A percentile compares a stretch with the other conserved stretches of the same genome.
phyloP scores from a whole-genome alignment of 371 early-diverging fungal species.

The Mortierella sp. region DNA sequence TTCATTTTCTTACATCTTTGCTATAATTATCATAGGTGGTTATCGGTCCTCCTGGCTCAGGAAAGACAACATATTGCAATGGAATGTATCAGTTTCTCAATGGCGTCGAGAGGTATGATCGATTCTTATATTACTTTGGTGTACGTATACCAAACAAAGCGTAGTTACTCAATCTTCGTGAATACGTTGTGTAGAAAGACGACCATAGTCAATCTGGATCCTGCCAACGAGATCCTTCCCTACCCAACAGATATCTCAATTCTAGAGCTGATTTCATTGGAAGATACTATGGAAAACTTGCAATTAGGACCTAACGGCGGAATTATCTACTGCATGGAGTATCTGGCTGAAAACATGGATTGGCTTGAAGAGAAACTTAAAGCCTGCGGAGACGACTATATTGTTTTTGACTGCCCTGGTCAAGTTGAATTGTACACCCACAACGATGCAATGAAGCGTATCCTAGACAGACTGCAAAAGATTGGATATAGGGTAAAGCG shows the following conservation, averaged over 20 bases:
- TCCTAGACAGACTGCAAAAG: conserved; percentile 83
- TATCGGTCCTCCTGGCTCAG: conserved; percentile 98
- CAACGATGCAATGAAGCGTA: conserved; percentile 84
- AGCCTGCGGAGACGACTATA: conserved; percentile 82
- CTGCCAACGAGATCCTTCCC: conserved; percentile 93
- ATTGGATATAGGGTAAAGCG: conserved; percentile 76
- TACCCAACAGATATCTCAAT: conserved; percentile 94
- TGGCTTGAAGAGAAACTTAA: conserved; percentile 92
- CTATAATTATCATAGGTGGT: conserved; percentile 74
- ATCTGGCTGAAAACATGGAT: conserved; percentile 91
- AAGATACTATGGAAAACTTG: conserved; percentile 96
- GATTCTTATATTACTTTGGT: background rate
- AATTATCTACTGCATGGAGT: conserved; percentile 97
- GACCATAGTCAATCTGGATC: conserved; percentile 97
- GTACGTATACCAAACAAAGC: background rate
- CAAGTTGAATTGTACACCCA: conserved; percentile 99
- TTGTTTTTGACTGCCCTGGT: conserved; percentile 99
- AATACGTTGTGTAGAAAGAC: conserved; percentile 69
- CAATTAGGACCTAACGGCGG: conserved; percentile 99
- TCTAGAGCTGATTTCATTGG: conserved; percentile 92
- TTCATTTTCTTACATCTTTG: background rate
- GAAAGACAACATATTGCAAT: conserved; percentile 97
- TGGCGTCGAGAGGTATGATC: conserved; percentile 77
- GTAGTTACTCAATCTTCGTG: conserved; percentile 11
- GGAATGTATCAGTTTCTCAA: conserved; percentile 92